Evolutionary conservation across 2,329 filamentous ascomycete genomes (phyloP), one percentile per base, ranked within the genome.

Genomic region (Stachybotrys chlorohalonatus): DNA sequence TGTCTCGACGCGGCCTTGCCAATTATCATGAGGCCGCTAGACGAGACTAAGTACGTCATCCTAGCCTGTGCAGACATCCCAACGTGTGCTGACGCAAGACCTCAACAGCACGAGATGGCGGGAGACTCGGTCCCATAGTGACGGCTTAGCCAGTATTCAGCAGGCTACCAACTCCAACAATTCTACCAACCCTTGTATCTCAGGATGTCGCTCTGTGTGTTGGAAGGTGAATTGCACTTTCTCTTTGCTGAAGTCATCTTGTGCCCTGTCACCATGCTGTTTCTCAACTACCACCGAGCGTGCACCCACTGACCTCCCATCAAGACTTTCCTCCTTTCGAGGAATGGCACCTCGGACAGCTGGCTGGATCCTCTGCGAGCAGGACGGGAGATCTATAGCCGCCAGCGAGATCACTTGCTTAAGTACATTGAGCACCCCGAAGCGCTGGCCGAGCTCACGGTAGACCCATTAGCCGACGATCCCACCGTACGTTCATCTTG

Each of bases 401-500:
- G 86, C 24, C 75, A 90, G 2, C 81, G 85, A 59, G 80, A 85
- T 2, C 87, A 91, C 66, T 87, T 94, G 62, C 74, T 96, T 52
- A 86, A 84, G 66, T 91, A 86, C 60, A 90, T 95, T 65, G 84
- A 91, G 57, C 86, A 95, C 60, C 91, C 91, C 0, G 87, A 95
- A 67, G 84, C 90, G 63, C 76, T 96, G 56, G 81, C 76, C 17
- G 73, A 86, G 54, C 83, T 88, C 24, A 80, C 82, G 6, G 75
- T 85, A 31, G 94, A 99, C 69, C 94, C 94, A 24, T 76, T 99
- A 61, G 88, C 89, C 58, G 93, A 96, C 63, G 90, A 95, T 67
- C 74, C 77, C 31, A 74, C 79, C 62, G 79, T 83, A 68, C 66
- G 70, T 62, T 11, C 31, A 47, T 36, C 31, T 11, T 6, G 13